Conservation (phyloP, 257 asterid genomes). For the Buddleja alternifolia region DNA sequence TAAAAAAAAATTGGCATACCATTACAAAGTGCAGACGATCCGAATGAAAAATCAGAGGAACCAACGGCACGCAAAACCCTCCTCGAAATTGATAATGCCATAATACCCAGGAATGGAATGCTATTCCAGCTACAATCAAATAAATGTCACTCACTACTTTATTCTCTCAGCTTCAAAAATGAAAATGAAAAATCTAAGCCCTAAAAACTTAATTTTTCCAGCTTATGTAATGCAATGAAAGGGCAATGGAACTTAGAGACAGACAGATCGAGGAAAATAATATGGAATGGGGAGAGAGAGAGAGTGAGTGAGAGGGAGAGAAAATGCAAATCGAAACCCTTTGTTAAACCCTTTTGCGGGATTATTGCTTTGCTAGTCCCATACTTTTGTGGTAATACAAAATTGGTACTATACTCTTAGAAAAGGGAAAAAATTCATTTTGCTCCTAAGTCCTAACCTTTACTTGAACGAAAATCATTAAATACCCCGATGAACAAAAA, state of each 20-base stretch:
- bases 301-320: too few species aligned
- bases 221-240: not conserved
- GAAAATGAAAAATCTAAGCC: not conserved
- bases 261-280: too few species aligned
- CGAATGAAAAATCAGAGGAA: slow-evolving; percentile 19
- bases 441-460: too few species aligned
- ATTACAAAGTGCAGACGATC: slow-evolving; percentile 1
- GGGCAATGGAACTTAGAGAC: not conserved
- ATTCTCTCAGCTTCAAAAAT: not conserved
- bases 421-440: too few species aligned
- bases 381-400: too few species aligned
- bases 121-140: slow-evolving; percentile 16
- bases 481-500: too few species aligned
- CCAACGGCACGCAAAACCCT: slow-evolving; percentile 28
- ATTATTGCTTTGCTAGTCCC: too few species aligned
- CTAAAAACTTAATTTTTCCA: not conserved
- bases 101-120: slow-evolving; percentile 5
- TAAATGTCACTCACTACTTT: not conserved
- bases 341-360: too few species aligned
- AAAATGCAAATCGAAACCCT: too few species aligned
- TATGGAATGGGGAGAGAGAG: too few species aligned
- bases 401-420: too few species aligned
- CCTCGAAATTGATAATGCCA: slow-evolving; percentile 35
- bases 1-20: slow-evolving; percentile 20
- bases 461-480: too few species aligned